Percentiles rank a stretch among this genome's conserved stretches.
Evolutionary conservation across 2,329 filamentous ascomycete species (phyloP).

Genomic region (Alternaria solani): DNA sequence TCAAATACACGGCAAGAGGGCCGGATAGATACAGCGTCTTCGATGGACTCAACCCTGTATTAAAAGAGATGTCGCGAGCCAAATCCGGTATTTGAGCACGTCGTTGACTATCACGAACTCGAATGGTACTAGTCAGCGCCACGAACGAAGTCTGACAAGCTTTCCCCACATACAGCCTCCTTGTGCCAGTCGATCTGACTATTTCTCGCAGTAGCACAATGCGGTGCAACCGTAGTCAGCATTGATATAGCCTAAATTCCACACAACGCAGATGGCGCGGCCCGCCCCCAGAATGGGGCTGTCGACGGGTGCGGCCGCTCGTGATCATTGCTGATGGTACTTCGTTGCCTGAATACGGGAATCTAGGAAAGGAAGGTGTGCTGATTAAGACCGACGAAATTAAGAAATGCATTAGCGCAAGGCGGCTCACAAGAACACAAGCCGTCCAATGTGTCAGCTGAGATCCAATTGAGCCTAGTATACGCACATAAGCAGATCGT

Average conservation of each 20-base stretch:
- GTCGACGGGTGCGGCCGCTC: not conserved
- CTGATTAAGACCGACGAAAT: not conserved
- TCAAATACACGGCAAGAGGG: not conserved
- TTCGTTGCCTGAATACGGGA: not conserved
- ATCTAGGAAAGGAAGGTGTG: not conserved
- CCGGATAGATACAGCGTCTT: not conserved
- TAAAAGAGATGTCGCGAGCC: not conserved
- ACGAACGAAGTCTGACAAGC: not conserved
- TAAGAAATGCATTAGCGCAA: not conserved
- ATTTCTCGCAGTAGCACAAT: not conserved
- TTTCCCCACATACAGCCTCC: not conserved
- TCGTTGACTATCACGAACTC: not conserved
- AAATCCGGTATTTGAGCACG: not conserved
- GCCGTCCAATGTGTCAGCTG: slow-evolving; percentile 1
- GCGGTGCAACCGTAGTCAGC: slow-evolving; percentile 1
- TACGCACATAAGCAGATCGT: not conserved
- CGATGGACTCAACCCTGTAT: not conserved
- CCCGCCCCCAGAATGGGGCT: not conserved
- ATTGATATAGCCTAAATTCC: slow-evolving; percentile 10
- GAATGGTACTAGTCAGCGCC: not conserved
- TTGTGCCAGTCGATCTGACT: not conserved
- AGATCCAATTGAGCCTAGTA: not conserved
- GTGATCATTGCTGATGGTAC: slow-evolving; percentile 1
- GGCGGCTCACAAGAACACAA: not conserved
- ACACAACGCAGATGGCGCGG: not conserved